Percentiles rank a stretch among this genome's conserved stretches.
Conservation (phyloP, 495 filamentous ascomycete species). For the Collariella sp. region DNA sequence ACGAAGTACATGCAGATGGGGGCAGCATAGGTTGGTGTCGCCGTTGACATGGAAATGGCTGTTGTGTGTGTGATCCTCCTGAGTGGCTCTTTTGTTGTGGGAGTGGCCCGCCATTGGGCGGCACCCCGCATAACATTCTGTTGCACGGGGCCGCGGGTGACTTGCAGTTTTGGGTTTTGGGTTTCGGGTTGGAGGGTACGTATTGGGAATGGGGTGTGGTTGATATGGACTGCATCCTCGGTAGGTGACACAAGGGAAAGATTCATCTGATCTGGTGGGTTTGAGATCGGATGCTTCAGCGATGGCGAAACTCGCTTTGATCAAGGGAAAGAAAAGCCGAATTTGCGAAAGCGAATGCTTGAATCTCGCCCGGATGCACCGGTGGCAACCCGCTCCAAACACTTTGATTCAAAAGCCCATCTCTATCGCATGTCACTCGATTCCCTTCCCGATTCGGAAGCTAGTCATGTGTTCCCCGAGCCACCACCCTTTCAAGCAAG, state of each 20-base stretch:
- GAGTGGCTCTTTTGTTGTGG: no score
- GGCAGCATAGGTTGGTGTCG: no score
- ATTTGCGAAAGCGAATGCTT: no score
- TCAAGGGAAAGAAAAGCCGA: no score
- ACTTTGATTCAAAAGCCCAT: neutral
- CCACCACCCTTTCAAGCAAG: neutral
- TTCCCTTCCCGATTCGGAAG: neutral
- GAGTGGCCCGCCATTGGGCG: no score
- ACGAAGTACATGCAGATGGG: no score
- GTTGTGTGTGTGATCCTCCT: no score
- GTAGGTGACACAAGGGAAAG: neutral
- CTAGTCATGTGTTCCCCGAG: neutral
- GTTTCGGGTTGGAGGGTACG: neutral
- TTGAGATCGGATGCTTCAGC: no score
- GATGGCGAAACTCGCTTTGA: no score
- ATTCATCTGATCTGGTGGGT: no score
- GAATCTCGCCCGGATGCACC: neutral
- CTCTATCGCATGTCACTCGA: neutral
- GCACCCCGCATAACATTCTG: neutral
- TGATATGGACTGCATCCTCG: neutral
- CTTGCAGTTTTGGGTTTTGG: conserved; percentile 1
- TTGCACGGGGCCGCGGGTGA: neutral
- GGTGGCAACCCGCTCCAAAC: no score
- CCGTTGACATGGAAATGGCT: no score
- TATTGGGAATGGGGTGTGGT: neutral